Evolutionary conservation across 2,329 filamentous ascomycete genomes (phyloP).

Genomic region (Trichoderma sp.): DNA sequence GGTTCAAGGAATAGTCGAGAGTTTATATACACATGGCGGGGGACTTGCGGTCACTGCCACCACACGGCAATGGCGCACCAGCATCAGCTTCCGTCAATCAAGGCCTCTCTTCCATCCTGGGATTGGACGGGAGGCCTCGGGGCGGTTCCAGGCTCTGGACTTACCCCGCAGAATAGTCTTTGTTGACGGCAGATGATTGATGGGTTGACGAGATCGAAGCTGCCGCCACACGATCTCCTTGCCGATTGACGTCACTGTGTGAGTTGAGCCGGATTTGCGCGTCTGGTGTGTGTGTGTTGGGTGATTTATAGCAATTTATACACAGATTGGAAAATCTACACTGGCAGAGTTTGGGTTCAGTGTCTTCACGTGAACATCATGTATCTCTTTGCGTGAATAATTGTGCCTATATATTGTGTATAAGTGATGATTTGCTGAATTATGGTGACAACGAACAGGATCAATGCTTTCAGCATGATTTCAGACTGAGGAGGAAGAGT

Average conservation of each 20-base stretch:
- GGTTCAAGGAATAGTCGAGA: background rate
- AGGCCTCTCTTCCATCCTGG: background rate
- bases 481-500: too few relatives aligned
- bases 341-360: too few relatives aligned
- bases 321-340: too few relatives aligned
- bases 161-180: constrained; percentile 23
- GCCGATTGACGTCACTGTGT: constrained; percentile 13
- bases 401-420: too few relatives aligned
- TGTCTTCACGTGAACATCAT: too few relatives aligned
- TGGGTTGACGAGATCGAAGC: background rate
- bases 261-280: background rate
- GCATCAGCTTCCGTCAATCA: constrained; percentile 12
- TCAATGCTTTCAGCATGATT: too few relatives aligned
- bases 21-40: constrained; percentile 12
- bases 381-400: too few relatives aligned
- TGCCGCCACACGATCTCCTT: constrained; percentile 7
- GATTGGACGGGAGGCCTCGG: constrained; percentile 6
- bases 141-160: background rate
- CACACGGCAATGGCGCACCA: background rate
- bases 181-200: background rate
- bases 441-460: too few relatives aligned
- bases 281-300: background rate
- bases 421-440: too few relatives aligned
- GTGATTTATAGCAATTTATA: background rate
- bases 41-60: background rate